These are phyloP conservation scores for Mollisiaceae sp. DNA, from an alignment of 2,329 filamentous ascomycete genomes.

Conservation along the genomic window DNA sequence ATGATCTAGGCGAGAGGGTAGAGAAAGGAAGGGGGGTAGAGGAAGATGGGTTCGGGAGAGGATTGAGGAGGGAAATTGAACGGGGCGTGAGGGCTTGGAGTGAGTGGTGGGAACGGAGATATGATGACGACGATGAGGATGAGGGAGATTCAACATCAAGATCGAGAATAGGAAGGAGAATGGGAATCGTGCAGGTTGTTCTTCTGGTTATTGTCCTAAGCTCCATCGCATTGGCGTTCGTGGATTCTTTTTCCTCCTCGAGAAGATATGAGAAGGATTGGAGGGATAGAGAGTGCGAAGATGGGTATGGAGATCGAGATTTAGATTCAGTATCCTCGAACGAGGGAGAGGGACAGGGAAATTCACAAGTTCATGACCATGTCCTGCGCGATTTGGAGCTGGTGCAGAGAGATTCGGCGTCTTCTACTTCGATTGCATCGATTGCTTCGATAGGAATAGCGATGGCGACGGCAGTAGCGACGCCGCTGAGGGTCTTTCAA, in stretches of 20 bases:
- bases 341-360: background rate
- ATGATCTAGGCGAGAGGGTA: no score
- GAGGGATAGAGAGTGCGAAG: background rate
- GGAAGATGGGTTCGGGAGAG: background rate
- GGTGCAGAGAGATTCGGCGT: background rate
- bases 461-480: background rate
- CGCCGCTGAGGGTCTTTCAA: slow-evolving; percentile 14
- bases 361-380: background rate
- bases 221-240: background rate
- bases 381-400: background rate
- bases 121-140: background rate
- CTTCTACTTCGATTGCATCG: background rate
- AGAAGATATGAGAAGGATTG: background rate
- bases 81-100: background rate
- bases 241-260: background rate
- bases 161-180: background rate
- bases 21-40: no score
- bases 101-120: background rate
- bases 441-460: background rate
- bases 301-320: background rate
- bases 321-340: no score
- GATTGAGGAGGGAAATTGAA: background rate
- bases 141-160: background rate
- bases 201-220: background rate
- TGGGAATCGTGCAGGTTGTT: slow-evolving; percentile 1